These are phyloP conservation scores for Penicillium sp. DNA, from an alignment of 2,329 filamentous ascomycete genomes.

Conservation along the genomic window DNA sequence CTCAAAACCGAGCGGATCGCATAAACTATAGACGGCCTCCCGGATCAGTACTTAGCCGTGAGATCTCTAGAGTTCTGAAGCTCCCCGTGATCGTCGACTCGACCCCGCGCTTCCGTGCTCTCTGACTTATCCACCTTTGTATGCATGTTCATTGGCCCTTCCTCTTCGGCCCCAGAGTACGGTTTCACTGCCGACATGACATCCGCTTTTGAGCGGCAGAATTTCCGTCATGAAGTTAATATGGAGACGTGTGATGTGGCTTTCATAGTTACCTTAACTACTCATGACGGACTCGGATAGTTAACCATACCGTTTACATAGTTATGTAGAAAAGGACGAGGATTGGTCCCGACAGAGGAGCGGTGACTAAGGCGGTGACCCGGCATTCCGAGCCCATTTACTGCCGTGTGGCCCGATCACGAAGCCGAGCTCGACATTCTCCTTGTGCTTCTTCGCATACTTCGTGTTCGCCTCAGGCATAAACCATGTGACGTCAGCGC, in stretches of 20 bases:
- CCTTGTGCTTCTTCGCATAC: background rate
- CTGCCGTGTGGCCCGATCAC: background rate
- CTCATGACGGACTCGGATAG: too few species aligned
- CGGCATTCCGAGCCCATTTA: background rate
- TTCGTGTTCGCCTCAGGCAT: constrained; percentile 4
- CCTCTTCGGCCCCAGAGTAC: background rate
- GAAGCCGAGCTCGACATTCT: background rate
- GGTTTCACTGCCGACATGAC: background rate
- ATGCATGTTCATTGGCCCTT: background rate
- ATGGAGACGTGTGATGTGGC: too few species aligned
- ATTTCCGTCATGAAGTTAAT: background rate
- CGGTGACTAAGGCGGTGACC: background rate
- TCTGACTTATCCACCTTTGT: background rate
- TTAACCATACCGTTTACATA: too few species aligned
- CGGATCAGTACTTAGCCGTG: background rate
- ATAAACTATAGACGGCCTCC: background rate
- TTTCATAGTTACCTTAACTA: too few species aligned
- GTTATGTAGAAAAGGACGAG: background rate
- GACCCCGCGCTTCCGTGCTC: background rate
- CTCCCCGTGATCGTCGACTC: background rate
- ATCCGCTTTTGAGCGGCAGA: background rate
- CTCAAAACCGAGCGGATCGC: background rate
- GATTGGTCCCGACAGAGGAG: background rate
- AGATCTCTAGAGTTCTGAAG: background rate
- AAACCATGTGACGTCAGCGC: constrained; percentile 8